These are phyloP conservation scores for Leishmania tropica DNA, from an alignment of 208 protist species.

Conservation along the genomic window DNA sequence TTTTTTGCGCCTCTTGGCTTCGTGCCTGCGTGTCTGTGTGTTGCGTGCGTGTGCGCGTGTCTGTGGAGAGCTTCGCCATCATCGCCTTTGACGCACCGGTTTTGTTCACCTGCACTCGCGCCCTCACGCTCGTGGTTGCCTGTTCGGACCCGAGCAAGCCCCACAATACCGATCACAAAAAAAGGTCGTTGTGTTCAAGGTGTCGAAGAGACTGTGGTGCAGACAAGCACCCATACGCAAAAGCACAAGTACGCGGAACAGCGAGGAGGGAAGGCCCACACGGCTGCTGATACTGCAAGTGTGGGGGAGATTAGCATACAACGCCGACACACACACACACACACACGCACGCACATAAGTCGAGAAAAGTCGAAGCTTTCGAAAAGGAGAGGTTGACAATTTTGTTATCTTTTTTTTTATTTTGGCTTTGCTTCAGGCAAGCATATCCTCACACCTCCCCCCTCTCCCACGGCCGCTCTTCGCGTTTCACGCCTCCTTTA, in stretches of 20 bases:
- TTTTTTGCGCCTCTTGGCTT: neutral
- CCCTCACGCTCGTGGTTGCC: neutral
- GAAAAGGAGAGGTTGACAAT: neutral
- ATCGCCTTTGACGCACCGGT: neutral
- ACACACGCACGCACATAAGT: neutral
- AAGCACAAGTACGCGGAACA: neutral
- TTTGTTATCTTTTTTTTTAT: neutral
- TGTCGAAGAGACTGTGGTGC: neutral
- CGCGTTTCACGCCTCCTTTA: too few species aligned
- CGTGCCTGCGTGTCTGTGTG: neutral
- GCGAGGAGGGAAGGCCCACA: neutral
- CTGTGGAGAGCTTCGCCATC: neutral
- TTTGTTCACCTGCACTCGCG: neutral
- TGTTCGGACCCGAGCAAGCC: neutral
- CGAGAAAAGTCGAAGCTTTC: neutral
- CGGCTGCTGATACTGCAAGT: neutral
- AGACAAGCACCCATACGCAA: neutral
- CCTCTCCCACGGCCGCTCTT: neutral
- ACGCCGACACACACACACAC: neutral
- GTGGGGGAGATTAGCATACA: neutral
- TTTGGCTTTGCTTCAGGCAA: neutral
- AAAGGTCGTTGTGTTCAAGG: neutral
- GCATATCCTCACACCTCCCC: neutral
- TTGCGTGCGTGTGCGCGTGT: neutral
- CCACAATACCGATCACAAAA: neutral